phyloP scores from a whole-genome alignment of 768 basidiomycete genomes.

The Mycena belliarum region DNA sequence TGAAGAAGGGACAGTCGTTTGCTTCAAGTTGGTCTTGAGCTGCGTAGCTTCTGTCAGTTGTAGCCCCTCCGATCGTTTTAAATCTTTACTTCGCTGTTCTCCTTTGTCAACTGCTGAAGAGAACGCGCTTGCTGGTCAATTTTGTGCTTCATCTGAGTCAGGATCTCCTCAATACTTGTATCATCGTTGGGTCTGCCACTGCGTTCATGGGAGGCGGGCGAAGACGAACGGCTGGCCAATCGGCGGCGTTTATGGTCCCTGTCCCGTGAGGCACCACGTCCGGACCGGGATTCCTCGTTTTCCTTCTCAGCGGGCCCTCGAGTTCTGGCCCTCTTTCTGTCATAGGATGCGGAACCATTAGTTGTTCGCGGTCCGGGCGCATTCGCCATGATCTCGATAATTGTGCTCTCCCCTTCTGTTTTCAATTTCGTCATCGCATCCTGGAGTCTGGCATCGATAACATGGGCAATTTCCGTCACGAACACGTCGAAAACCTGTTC shows the following conservation, averaged over 20 bases:
- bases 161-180: conserved; percentile 33
- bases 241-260: conserved; percentile 32
- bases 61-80: conserved; percentile 5
- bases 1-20: conserved; percentile 11
- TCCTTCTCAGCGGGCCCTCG: conserved; percentile 15
- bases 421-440: conserved; percentile 35
- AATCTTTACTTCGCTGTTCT: conserved; percentile 47
- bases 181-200: conserved; percentile 10
- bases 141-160: conserved; percentile 48
- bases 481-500: conserved; percentile 44
- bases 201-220: conserved; percentile 9
- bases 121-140: conserved; percentile 50
- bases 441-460: conserved; percentile 35
- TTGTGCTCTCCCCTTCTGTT: conserved; percentile 29
- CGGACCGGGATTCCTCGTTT: conserved; percentile 12
- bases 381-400: conserved; percentile 11
- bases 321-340: conserved; percentile 18
- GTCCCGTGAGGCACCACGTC: conserved; percentile 11
- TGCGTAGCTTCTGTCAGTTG: background rate
- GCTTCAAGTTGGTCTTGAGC: conserved; percentile 29
- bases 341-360: background rate
- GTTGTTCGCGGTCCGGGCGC: conserved; percentile 3
- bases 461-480: conserved; percentile 40
- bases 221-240: conserved; percentile 19
- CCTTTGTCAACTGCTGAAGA: conserved; percentile 43